Evolutionary conservation across 2,329 filamentous ascomycete species (phyloP).

Genomic region (Arthrinium phaeospermum): DNA sequence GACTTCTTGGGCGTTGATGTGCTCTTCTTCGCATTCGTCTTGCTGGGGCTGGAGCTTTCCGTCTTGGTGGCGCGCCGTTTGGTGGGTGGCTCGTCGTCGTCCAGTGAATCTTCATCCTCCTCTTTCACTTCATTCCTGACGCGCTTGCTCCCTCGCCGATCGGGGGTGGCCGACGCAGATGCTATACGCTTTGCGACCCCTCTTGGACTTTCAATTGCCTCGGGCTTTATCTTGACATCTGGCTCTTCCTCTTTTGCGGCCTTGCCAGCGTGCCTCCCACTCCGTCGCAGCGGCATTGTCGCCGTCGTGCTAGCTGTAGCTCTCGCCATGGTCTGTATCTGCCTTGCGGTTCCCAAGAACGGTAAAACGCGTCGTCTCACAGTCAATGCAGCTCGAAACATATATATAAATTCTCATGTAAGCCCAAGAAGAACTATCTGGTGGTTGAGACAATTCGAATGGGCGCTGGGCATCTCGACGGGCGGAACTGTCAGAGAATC

Average conservation of each 20-base stretch:
- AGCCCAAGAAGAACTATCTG: background rate
- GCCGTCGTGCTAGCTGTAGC: slow-evolving; percentile 16
- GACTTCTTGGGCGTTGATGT: slow-evolving; percentile 19
- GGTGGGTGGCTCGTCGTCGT: background rate
- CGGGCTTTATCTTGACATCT: background rate
- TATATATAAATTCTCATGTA: background rate
- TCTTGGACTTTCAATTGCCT: background rate
- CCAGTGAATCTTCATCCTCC: slow-evolving; percentile 15
- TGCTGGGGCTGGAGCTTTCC: slow-evolving; percentile 20
- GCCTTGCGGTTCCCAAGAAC: background rate
- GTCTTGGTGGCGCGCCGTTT: background rate
- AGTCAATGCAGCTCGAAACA: background rate
- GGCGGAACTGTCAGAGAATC: background rate
- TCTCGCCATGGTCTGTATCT: slow-evolving; percentile 21
- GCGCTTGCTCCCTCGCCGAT: slow-evolving; percentile 25
- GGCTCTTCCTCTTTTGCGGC: slow-evolving; percentile 9
- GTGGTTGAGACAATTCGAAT: background rate
- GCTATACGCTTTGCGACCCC: slow-evolving; percentile 3
- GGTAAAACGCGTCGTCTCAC: background rate
- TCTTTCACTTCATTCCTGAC: slow-evolving; percentile 25
- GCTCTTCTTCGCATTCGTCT: background rate
- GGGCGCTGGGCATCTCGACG: background rate
- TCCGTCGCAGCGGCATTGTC: slow-evolving; percentile 20
- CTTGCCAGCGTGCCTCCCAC: slow-evolving; percentile 18
- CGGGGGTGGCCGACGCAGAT: slow-evolving; percentile 12